A percentile compares a stretch with the other conserved stretches of the same genome.
Conservation (phyloP, 345 rosid genomes). For the Turritis glabra region DNA sequence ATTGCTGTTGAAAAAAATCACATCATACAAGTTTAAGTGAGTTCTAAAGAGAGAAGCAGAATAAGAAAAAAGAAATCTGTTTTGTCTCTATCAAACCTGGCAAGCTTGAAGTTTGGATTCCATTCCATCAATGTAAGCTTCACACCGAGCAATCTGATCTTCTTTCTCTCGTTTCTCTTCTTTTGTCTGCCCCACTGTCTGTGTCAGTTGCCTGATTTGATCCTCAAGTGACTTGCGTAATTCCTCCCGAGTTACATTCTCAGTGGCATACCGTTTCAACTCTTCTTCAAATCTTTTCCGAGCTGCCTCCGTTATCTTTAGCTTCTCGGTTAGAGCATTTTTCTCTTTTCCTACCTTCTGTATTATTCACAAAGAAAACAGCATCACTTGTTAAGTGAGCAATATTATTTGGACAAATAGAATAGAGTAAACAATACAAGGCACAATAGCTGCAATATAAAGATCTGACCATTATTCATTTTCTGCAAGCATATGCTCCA, state of each 20-base stretch:
- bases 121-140: slow-evolving; percentile 94
- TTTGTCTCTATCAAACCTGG: slow-evolving; percentile 57
- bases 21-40: slow-evolving; percentile 18
- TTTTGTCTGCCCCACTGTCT: slow-evolving; percentile 89
- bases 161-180: slow-evolving; percentile 95
- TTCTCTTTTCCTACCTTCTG: slow-evolving; percentile 96
- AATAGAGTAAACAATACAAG: slow-evolving; percentile 8
- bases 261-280: slow-evolving; percentile 78
- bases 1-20: slow-evolving; percentile 60
- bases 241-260: slow-evolving; percentile 85
- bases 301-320: slow-evolving; percentile 85
- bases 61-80: too few species aligned
- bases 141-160: slow-evolving; percentile 88
- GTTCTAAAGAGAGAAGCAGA: neutral
- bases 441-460: neutral
- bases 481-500: slow-evolving; percentile 5
- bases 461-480: neutral
- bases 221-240: slow-evolving; percentile 86
- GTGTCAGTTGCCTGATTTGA: slow-evolving; percentile 77
- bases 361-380: slow-evolving; percentile 30
- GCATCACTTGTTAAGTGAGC: slow-evolving; percentile 16
- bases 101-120: slow-evolving; percentile 81
- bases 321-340: slow-evolving; percentile 85
- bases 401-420: neutral
- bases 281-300: slow-evolving; percentile 95